Base-by-base conservation (phyloP, 2,329 filamentous ascomycete genomes). In the Macroventuria anomochaeta region DNA sequence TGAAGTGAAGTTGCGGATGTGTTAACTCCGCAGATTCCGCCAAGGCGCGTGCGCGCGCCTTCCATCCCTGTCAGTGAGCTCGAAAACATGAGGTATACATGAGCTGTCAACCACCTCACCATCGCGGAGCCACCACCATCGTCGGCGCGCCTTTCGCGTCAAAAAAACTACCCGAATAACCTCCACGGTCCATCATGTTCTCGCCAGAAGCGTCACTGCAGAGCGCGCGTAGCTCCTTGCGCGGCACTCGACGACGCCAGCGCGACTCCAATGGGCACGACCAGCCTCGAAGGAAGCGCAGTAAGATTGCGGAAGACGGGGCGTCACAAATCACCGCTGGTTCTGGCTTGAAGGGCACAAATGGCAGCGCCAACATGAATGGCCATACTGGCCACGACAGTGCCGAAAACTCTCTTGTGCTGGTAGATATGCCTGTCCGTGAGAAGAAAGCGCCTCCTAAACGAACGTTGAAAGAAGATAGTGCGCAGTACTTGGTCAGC, bases 401-500 rank as follows among this genome's bases (percentile, higher is more conserved):
- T 34, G 59, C 64, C 1, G 69, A 71, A 37, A 65, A 59, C 57
- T 70, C 67, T 7, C 53, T 71, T 23, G 65, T 69, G 10, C 38
- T 73, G 33, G 61, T 74, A 7, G 72, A 76, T 58, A 74, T 77
- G 58, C 74, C 75, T 13, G 68, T 75, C 36, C 73, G 75, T 59
- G 74, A 76, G 46, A 76, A 75, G 69, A 74, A 73, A 59, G 49
- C 64, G 18, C 46, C 64, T 13, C 57, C 58, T 8, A 73, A 90
- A 66, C 82, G 88, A 63, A 17, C 18, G 5, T 81, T 78, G 63
- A 90, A 89, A 71, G 86, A 86, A 40, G 88, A 91, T 68, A 85
- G 86, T 26, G 87, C 85, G 63, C 79, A 85, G 57, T 79, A 88
- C 63, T 71, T 91, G 75, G 88, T 90, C 77, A 49, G 82, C 73